A percentile compares a stretch with the other conserved stretches of the same genome.
phyloP scores from a whole-genome alignment of 345 rosid species.

The Combretum micranthum region DNA sequence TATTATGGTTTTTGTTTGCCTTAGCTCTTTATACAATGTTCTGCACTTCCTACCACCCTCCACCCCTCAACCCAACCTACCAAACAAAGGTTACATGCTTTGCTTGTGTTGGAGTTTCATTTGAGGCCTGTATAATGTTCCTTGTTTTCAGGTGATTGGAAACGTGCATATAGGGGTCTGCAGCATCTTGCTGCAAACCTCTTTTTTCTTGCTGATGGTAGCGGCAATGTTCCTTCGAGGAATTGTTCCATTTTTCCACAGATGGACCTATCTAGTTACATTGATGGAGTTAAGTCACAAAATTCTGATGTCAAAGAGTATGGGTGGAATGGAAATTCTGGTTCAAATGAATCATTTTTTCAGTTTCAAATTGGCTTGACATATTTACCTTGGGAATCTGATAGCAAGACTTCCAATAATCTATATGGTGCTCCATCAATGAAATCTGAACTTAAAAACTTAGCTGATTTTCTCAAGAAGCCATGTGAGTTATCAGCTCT shows the following conservation, averaged over 20 bases:
- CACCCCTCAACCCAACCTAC: too few relatives aligned
- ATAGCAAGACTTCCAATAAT: slow-evolving; percentile 26
- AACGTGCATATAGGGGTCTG: slow-evolving; percentile 67
- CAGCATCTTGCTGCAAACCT: slow-evolving; percentile 64
- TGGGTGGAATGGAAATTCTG: slow-evolving; percentile 57
- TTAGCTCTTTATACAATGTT: too few relatives aligned
- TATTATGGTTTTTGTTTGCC: too few relatives aligned
- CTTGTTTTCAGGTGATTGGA: slow-evolving; percentile 77
- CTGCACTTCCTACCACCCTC: too few relatives aligned
- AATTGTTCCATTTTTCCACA: slow-evolving; percentile 38
- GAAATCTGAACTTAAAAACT: slow-evolving; percentile 40
- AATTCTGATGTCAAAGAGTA: slow-evolving; percentile 38
- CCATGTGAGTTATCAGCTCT: slow-evolving; percentile 32
- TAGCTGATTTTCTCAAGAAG: slow-evolving; percentile 51
- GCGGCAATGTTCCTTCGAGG: slow-evolving; percentile 20
- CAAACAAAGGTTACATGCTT: too few relatives aligned
- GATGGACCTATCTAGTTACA: slow-evolving; percentile 54
- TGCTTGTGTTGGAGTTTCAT: slow-evolving; percentile 13
- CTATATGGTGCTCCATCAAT: slow-evolving; percentile 31
- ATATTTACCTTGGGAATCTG: slow-evolving; percentile 24
- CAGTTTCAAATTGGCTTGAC: slow-evolving; percentile 34
- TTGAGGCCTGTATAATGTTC: slow-evolving; percentile 26
- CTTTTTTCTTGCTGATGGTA: slow-evolving; percentile 32
- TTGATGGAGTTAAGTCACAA: slow-evolving; percentile 52
- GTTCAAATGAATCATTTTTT: slow-evolving; percentile 30